Base-by-base conservation (phyloP, 768 basidiomycete species). In the Panaeolus papilionaceus region DNA sequence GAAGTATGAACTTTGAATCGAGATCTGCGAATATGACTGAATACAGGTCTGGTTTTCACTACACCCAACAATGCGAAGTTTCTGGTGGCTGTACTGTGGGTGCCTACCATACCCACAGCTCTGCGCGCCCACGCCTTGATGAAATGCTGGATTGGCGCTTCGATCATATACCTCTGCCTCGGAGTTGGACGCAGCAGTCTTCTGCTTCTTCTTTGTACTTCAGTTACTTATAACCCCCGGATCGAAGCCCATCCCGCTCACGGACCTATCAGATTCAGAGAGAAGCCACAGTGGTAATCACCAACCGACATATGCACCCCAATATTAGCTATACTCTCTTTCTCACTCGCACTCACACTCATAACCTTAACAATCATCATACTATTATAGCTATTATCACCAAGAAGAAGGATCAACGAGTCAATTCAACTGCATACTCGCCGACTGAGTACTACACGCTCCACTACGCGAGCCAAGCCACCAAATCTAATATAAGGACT, bases 121-220 rank as follows among this genome's bases (percentile, higher is more conserved):
- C 12, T 42, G 42, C 47, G n/a, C 47, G 20, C 47, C 47, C 47
- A 51, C 47, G 47, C 47, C 23, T 51, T 51, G 47, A 12, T 12
- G 47, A 51, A 20, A 51, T 51, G 47, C 12, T 51, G 5, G 47
- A 51, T 51, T 51, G 47, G 47, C 47, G 47, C 47, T 51, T 51
- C 26, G 47, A 51, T 51, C 47, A 23, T 20, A 51, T 51, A 51
- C 9, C 47, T 51, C 8, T 51, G 20, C 47, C 47, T 51, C 47
- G 47, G 47, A 51, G 20, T 23, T 51, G 42, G 11, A 6, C 42
- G 9, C 47, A 23, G 9, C 20, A 51, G 20, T 20, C 9, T 18
- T 9, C 6, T 51, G 20, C 6, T 7, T 7, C 20, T 8, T 51
- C 47, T 51, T 51, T 20, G 33, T 33, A 5, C 1, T 33, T 33